These are phyloP conservation scores for Rhizopogon salebrosus DNA, from an alignment of 768 basidiomycete genomes.

Conservation along the genomic window DNA sequence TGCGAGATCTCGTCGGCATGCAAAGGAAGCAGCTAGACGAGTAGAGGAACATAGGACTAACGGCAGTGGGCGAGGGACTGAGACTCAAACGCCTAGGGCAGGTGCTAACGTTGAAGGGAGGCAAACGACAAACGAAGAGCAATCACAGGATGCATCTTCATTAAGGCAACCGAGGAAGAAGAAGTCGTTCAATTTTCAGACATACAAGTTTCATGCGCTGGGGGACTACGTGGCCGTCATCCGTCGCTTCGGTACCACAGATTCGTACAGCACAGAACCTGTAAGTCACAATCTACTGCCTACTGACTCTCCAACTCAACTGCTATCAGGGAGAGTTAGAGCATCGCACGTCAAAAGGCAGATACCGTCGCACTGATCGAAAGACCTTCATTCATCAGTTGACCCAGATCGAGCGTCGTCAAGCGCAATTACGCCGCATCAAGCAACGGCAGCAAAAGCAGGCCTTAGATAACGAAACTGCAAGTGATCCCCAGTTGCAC, in stretches of 20 bases:
- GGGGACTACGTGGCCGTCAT: constrained; percentile 26
- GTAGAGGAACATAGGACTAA: neutral
- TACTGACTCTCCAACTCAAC: neutral
- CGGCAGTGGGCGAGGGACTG: neutral
- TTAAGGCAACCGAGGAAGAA: no score
- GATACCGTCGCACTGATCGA: constrained; percentile 4
- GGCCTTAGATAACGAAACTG: no score
- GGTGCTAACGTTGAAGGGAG: no score
- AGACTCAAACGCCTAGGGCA: no score
- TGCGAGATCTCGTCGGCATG: neutral
- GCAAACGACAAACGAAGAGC: no score
- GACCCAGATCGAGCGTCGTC: neutral
- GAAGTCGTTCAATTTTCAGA: constrained; percentile 22
- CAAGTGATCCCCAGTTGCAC: neutral
- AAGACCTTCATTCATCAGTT: neutral
- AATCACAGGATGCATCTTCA: no score
- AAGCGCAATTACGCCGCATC: neutral
- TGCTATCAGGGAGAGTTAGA: constrained; percentile 11
- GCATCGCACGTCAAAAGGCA: constrained; percentile 7
- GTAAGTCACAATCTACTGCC: constrained; percentile 15
- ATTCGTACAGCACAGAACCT: constrained; percentile 26
- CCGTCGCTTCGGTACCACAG: constrained; percentile 25
- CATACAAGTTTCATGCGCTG: constrained; percentile 29
- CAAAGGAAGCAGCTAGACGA: neutral
- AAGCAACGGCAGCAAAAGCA: neutral